Evolutionary conservation across 352 stramenopile species (phyloP).

Genomic region (Phytophthora pinifolia): DNA sequence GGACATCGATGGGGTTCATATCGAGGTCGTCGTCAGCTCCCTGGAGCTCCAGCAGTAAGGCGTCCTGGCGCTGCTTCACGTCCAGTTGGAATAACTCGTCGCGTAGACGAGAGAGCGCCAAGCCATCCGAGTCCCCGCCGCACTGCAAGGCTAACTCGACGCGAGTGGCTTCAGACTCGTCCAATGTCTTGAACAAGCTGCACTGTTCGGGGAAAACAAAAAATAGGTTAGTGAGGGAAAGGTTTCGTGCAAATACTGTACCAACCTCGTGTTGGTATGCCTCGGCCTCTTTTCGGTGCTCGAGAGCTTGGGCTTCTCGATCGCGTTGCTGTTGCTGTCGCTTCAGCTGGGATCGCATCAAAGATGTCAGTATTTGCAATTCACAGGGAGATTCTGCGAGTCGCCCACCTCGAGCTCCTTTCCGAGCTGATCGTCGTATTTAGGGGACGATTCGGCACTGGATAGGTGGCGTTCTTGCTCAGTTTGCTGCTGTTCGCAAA

Average conservation of each 20-base stretch:
- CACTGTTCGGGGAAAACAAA: slow-evolving; percentile 7
- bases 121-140: neutral
- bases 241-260: neutral
- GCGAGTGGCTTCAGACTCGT: slow-evolving; percentile 18
- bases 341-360: slow-evolving; percentile 11
- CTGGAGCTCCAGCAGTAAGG: slow-evolving; percentile 40
- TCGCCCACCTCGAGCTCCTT: slow-evolving; percentile 17
- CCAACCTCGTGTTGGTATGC: slow-evolving; percentile 24
- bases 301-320: slow-evolving; percentile 23
- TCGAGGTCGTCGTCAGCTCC: slow-evolving; percentile 39
- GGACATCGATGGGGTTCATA: slow-evolving; percentile 47
- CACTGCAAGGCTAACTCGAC: slow-evolving; percentile 23
- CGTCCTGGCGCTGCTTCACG: slow-evolving; percentile 45
- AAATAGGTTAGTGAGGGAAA: neutral
- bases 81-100: slow-evolving; percentile 56
- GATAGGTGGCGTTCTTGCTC: slow-evolving; percentile 6
- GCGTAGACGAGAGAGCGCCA: slow-evolving; percentile 32
- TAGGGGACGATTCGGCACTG: neutral
- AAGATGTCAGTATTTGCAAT: neutral
- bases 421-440: slow-evolving; percentile 7
- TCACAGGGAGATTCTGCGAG: neutral
- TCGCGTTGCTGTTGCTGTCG: slow-evolving; percentile 19
- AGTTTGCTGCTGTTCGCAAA: neutral
- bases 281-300: slow-evolving; percentile 28
- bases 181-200: slow-evolving; percentile 13